Evolutionary conservation across 177 flowering plant genomes (phyloP).

Genomic region (Telopea speciosissima): DNA sequence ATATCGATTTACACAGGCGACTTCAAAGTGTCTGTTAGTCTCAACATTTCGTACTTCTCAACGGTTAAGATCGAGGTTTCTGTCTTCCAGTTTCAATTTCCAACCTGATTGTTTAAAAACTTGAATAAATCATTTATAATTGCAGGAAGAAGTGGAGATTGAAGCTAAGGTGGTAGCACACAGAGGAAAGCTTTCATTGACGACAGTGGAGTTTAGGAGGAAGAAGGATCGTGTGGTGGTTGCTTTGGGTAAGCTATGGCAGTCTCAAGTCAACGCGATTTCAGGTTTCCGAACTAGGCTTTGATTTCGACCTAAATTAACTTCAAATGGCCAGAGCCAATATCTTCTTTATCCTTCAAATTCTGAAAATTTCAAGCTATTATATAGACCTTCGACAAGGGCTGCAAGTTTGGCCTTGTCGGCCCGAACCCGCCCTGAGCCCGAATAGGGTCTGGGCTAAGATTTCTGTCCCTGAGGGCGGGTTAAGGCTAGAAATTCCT

Average conservation of each 20-base stretch:
- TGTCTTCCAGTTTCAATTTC: no score
- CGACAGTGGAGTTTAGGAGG: conserved; percentile 27
- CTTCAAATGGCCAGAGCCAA: no score
- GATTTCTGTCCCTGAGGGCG: no score
- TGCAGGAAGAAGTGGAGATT: conserved; percentile 37
- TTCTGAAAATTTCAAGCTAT: no score
- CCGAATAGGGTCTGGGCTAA: no score
- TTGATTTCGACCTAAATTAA: background rate
- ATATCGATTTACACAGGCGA: conserved; percentile 13
- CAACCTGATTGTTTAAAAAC: no score
- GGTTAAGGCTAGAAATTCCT: no score
- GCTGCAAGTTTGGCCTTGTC: no score
- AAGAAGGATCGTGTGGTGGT: conserved; percentile 19
- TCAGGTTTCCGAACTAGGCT: background rate
- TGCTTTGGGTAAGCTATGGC: conserved; percentile 37
- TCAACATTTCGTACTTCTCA: conserved; percentile 22
- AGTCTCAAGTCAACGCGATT: conserved; percentile 11
- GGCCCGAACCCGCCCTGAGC: no score
- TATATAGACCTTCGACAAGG: no score
- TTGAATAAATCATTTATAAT: background rate
- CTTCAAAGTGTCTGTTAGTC: conserved; percentile 16
- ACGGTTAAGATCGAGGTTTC: conserved; percentile 23
- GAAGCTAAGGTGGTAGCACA: conserved; percentile 24
- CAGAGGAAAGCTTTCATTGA: conserved; percentile 18
- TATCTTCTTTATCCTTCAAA: no score